These are phyloP conservation scores for Hypoxylon rubiginosum DNA, from an alignment of 2,329 filamentous ascomycete species.

Conservation along the genomic window DNA sequence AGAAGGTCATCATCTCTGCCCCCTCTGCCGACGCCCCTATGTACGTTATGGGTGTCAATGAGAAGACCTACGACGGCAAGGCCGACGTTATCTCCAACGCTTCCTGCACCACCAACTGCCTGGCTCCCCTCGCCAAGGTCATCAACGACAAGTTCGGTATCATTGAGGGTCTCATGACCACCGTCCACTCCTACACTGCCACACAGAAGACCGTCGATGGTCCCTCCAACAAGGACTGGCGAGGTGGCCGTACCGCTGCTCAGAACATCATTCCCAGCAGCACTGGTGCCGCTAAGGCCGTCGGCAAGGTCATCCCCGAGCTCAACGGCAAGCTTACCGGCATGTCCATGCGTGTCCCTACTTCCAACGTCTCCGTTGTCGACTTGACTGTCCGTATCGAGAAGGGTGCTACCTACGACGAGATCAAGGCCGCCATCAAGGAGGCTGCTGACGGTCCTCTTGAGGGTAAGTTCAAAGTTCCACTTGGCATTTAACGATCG, in stretches of 20 bases:
- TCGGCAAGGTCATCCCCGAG: conserved; percentile 98
- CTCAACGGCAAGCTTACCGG: conserved; percentile 99
- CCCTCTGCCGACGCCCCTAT: conserved; percentile 97
- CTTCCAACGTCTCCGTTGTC: conserved; percentile 98
- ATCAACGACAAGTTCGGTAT: conserved; percentile 98
- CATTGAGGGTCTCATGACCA: conserved; percentile 99
- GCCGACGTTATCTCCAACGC: conserved; percentile 98
- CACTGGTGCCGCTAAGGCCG: conserved; percentile 99
- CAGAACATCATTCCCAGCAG: conserved; percentile 99
- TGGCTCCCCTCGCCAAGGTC: conserved; percentile 99
- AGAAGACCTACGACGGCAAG: conserved; percentile 91
- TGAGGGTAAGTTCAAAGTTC: conserved; percentile 75
- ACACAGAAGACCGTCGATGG: conserved; percentile 99
- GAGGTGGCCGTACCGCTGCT: conserved; percentile 97
- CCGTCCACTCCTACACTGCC: conserved; percentile 99
- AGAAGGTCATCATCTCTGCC: conserved; percentile 96
- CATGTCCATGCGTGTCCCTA: conserved; percentile 99
- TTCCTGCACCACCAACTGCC: conserved; percentile 99
- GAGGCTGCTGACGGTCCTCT: conserved; percentile 84
- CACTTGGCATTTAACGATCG: conserved; percentile 5
- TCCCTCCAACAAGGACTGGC: conserved; percentile 98
- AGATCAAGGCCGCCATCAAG: conserved; percentile 96
- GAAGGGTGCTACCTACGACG: conserved; percentile 88
- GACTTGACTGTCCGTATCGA: conserved; percentile 95
- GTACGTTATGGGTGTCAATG: conserved; percentile 99